These are phyloP conservation scores for Xylariaceae sp. DNA, from an alignment of 2,329 filamentous ascomycete genomes.

Conservation along the genomic window DNA sequence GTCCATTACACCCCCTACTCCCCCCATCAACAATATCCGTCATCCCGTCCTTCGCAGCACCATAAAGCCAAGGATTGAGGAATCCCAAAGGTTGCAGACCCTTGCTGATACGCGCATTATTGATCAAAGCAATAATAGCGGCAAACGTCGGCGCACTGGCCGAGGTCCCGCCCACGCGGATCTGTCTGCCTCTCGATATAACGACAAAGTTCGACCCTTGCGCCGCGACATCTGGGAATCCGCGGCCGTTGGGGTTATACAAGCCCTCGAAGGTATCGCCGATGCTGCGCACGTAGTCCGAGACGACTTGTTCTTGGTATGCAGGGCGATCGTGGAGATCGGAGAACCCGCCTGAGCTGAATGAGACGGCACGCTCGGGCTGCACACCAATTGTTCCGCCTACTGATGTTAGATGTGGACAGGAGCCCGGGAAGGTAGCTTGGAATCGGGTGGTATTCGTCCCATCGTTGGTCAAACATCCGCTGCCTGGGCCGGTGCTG, in stretches of 20 bases:
- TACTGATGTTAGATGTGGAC: constrained; percentile 13
- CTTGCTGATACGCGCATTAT: constrained; percentile 5
- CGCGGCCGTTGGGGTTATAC: constrained; percentile 48
- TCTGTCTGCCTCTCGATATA: background rate
- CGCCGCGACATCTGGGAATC: constrained; percentile 33
- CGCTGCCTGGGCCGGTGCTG: constrained; percentile 24
- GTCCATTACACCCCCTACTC: constrained; percentile 33
- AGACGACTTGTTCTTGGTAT: constrained; percentile 7
- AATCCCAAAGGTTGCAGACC: constrained; percentile 3
- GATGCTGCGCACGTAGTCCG: constrained; percentile 45
- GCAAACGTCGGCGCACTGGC: constrained; percentile 12
- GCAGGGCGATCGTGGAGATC: constrained; percentile 7
- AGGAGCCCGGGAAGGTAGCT: constrained; percentile 39
- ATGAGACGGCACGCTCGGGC: constrained; percentile 13
- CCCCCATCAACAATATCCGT: constrained; percentile 36
- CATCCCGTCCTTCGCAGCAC: constrained; percentile 59
- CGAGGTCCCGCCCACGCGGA: constrained; percentile 2
- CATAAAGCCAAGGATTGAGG: constrained; percentile 40
- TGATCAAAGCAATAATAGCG: constrained; percentile 6
- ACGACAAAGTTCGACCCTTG: constrained; percentile 2
- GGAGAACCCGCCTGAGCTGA: constrained; percentile 16
- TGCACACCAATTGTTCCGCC: constrained; percentile 8
- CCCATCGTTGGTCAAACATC: constrained; percentile 52
- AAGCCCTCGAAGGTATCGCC: constrained; percentile 37
- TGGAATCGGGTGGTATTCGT: constrained; percentile 44